These are phyloP conservation scores for Aspergillus aculeatinus DNA, from an alignment of 2,329 filamentous ascomycete genomes.

Conservation along the genomic window DNA sequence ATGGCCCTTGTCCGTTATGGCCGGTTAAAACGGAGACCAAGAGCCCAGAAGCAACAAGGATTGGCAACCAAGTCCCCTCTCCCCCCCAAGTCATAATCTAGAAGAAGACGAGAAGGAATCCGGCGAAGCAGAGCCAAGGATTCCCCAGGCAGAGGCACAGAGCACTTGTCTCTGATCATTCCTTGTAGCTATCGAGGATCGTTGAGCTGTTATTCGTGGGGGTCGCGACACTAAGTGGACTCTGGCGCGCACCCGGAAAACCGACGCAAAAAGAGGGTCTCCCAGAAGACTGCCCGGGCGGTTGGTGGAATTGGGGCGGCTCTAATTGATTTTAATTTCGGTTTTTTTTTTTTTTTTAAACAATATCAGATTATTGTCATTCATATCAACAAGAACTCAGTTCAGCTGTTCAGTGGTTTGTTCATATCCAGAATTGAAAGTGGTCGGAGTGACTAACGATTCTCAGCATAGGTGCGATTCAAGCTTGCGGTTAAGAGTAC, in stretches of 20 bases:
- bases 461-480: background rate
- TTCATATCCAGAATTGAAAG: background rate
- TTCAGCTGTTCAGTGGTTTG: no score
- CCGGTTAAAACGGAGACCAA: background rate
- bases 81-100: background rate
- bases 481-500: background rate
- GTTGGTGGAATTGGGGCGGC: background rate
- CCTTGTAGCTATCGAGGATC: constrained; percentile 13
- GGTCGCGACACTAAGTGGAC: constrained; percentile 14
- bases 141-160: constrained; percentile 1
- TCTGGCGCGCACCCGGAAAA: constrained; percentile 7
- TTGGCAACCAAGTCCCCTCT: background rate
- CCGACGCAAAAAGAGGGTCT: constrained; percentile 16
- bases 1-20: background rate
- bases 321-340: background rate
- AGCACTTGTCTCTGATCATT: constrained; percentile 4
- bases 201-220: constrained; percentile 17
- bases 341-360: background rate
- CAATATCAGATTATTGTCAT: no score
- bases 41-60: background rate
- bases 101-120: background rate
- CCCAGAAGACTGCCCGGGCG: constrained; percentile 1
- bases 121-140: background rate
- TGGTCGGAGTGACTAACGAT: background rate
- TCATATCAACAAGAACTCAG: no score